Base-by-base conservation (phyloP, 106 monocot species). In the Apostasia shenzhenica region DNA sequence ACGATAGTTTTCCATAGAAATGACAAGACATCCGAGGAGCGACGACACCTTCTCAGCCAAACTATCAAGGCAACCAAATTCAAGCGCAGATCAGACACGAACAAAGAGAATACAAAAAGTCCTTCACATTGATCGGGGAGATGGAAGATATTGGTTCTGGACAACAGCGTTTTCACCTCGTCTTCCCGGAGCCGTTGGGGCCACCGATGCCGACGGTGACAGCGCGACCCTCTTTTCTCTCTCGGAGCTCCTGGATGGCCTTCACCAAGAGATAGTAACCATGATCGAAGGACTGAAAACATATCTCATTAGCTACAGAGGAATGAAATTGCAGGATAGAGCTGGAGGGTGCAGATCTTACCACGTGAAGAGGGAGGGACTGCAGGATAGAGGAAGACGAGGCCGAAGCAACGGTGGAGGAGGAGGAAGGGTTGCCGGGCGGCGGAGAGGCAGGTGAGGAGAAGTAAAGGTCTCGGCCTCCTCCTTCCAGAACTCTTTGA, bases 1-100 rank as follows among this genome's bases (percentile, higher is more conserved):
- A 39, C 97, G 86, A 65, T 89, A 97, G 72, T 97, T 89, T 79
- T 97, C 97, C 97, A 97, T 97, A 38, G 97, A 92, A 45, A 97
- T 83, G 45, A 92, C 79, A 3, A 79, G 79, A 49, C 92, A 97
- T 8, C 92, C 89, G 2, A 97, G 86, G 11, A 97, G 81, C 4
- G 92, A 89, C 1, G 86, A 92, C 61, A 97, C 97, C 82, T 97
- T 97, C 92, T 89, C 87, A 40, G 92, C 89, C 78, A 97, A 87
- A 75, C 97, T 97, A 66, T 47, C 40, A 73, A 43, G 42, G 9
- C 5, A 14, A 72, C 13, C n/a, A 63, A 52, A 58, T 2, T 43
- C n/a, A 53, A 67, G 4, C 1, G 5, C 40, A 48, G 41, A 14
- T 47, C 2, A 5, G 14, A 70, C 45, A 45, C 5, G 39, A 26